Evolutionary conservation across 2,329 filamentous ascomycete species (phyloP).

Genomic region (Immersiporthe knoxdaviesiana): DNA sequence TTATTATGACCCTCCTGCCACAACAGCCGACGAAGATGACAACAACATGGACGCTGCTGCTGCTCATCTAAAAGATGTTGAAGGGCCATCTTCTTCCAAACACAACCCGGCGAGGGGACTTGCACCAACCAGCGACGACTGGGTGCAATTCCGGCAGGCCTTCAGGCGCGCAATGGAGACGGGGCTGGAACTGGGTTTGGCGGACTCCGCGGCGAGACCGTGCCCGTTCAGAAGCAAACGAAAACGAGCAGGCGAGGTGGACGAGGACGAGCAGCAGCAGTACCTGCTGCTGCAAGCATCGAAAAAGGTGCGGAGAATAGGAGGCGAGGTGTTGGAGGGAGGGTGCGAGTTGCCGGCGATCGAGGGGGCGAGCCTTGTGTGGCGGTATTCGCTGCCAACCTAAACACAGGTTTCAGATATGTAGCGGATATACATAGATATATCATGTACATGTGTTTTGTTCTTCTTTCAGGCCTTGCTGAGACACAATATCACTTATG

Average conservation of each 20-base stretch:
- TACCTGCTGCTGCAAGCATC: background rate
- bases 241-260: background rate
- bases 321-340: background rate
- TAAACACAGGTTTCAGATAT: background rate
- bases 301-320: slow-evolving; percentile 22
- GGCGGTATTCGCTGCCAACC: slow-evolving; percentile 34
- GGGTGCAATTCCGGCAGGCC: slow-evolving; percentile 41
- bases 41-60: slow-evolving; percentile 34
- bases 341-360: slow-evolving; percentile 29
- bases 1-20: slow-evolving; percentile 41
- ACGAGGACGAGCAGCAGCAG: background rate
- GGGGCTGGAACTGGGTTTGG: slow-evolving; percentile 34
- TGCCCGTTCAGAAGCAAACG: slow-evolving; percentile 18
- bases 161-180: slow-evolving; percentile 40
- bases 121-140: slow-evolving; percentile 45
- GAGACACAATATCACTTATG: background rate
- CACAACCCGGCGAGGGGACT: background rate
- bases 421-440: background rate
- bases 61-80: slow-evolving; percentile 25
- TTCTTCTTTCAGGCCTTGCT: background rate
- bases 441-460: background rate
- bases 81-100: background rate
- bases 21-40: slow-evolving; percentile 36
- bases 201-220: slow-evolving; percentile 2
- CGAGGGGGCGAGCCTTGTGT: slow-evolving; percentile 38